Evolutionary conservation across 768 basidiomycete genomes (phyloP).

Genomic region (Symmetrospora coprosmae): DNA sequence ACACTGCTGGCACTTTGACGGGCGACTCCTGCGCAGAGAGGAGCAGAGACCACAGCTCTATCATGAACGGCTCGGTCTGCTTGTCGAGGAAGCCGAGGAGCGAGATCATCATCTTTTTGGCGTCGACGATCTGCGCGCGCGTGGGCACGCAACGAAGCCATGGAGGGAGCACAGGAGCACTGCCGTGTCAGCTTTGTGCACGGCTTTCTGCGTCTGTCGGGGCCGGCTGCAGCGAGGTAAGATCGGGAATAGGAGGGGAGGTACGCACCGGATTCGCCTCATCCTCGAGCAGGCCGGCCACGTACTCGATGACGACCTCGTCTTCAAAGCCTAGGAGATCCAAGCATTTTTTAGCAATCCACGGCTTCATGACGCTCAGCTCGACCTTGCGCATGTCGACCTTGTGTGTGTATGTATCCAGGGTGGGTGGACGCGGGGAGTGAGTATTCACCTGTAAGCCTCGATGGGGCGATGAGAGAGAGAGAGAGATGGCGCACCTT

Average conservation of each 20-base stretch:
- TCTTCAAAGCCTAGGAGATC: constrained; percentile 89
- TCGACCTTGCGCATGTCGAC: constrained; percentile 53
- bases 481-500: constrained; percentile 7
- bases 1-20: constrained; percentile 75
- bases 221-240: too few relatives aligned
- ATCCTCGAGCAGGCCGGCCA: constrained; percentile 85
- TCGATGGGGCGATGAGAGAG: neutral
- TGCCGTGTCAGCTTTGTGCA: neutral
- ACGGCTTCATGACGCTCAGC: constrained; percentile 74
- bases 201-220: too few relatives aligned
- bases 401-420: too few relatives aligned
- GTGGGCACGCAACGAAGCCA: neutral
- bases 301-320: constrained; percentile 91
- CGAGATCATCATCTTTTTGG: constrained; percentile 88
- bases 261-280: constrained; percentile 57
- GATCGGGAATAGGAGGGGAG: too few relatives aligned
- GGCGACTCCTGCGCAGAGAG: constrained; percentile 79
- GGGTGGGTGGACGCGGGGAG: neutral
- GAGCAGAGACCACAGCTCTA: constrained; percentile 73
- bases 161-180: neutral
- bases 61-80: constrained; percentile 75
- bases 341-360: constrained; percentile 85
- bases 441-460: neutral
- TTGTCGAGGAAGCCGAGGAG: constrained; percentile 82
- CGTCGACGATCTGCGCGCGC: constrained; percentile 61